These are phyloP conservation scores for Stentor roeselii DNA, from an alignment of 73 alveolate genomes.

Conservation along the genomic window DNA sequence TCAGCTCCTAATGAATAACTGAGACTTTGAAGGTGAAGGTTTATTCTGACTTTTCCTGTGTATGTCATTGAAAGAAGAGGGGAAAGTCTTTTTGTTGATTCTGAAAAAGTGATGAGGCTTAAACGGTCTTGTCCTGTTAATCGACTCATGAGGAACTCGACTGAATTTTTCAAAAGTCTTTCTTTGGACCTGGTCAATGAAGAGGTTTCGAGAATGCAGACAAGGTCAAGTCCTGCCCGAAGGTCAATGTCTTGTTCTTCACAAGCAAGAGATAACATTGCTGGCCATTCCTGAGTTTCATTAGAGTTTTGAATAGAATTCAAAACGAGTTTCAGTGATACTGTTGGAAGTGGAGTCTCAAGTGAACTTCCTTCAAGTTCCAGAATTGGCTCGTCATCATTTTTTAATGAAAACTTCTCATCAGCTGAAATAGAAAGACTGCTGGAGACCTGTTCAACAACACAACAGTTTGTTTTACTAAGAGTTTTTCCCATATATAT, in stretches of 20 bases:
- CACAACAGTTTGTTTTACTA: background rate
- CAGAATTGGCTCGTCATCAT: background rate
- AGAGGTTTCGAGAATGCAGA: background rate
- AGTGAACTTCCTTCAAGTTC: background rate
- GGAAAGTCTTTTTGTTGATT: background rate
- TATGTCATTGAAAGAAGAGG: background rate
- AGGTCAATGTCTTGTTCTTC: background rate
- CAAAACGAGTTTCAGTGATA: background rate
- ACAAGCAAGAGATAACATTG: background rate
- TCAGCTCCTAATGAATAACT: background rate
- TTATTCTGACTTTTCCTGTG: background rate
- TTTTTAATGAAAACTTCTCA: background rate
- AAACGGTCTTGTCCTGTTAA: background rate
- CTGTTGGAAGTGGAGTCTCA: background rate
- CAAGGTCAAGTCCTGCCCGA: background rate
- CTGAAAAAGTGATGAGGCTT: background rate
- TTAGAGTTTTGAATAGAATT: background rate
- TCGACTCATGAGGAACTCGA: background rate
- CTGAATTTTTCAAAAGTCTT: no score
- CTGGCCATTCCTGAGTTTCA: conserved; percentile 10
- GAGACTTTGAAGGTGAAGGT: background rate
- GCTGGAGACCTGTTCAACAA: background rate
- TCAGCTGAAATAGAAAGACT: background rate
- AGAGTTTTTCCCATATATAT: background rate
- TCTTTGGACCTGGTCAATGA: background rate